Evolutionary conservation across 257 asterid species (phyloP), one percentile per base, ranked within the genome.

Genomic region (Nemophila menziesii): DNA sequence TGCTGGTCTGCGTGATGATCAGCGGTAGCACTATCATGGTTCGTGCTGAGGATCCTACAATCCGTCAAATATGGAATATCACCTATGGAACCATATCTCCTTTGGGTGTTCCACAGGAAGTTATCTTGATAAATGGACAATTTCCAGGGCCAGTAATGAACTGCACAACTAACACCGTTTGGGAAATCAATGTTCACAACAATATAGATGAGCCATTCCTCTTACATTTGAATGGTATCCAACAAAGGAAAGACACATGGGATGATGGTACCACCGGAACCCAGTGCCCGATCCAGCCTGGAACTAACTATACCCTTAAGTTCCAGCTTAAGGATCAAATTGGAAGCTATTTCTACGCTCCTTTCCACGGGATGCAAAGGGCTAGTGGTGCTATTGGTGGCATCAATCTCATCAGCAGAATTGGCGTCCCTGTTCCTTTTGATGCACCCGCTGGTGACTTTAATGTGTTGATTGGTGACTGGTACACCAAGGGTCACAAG

Each of bases 261-360:
- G 70, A 66, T 15, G 82, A 69, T 43, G 82, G 82, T 8, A 74
- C 75, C 34, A 38, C 40, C 0, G 82, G 75, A 19, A 74, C 82
- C 34, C 69, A 56, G 70, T 74, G 82, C 46, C 75, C 82, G 8
- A 69, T 74, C 51, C 5, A 29, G 48, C 82, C 82, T 0, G 82
- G 82, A 9, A 47, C 22, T 1, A 73, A 73, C 55, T 73, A 27
- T 50, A 73, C 82, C 14, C 69, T 56, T 13, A 57, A 39, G 0
- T 66, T 73, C 56, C 82, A 73, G 59, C 77, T 73, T 11, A 73
- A 73, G 72, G 82, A 73, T 27, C 82, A 73, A 39, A 73, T 73
- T 20, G 82, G 82, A 8, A 69, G 51, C 44, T 69, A 44, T 33
- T 66, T 53, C 63, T 73, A 73, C 72, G 66, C 46, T 40, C 82